Percentiles rank a stretch among this genome's conserved stretches.
These are phyloP conservation scores for Globisporangium radiosum DNA, from an alignment of 352 stramenopile species.

Conservation along the genomic window DNA sequence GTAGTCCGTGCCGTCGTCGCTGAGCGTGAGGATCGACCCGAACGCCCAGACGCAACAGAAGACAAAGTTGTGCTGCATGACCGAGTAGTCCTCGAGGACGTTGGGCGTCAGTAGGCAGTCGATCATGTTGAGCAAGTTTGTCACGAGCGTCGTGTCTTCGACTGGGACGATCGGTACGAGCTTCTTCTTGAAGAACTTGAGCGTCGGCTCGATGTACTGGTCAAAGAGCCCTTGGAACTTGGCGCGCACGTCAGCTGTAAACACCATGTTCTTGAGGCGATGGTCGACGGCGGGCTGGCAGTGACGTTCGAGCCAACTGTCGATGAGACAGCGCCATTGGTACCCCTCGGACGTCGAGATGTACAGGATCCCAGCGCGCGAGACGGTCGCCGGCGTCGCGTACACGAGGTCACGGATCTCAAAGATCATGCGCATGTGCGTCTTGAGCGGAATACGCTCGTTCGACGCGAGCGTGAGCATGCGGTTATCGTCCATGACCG, in stretches of 20 bases:
- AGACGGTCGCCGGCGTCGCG: slow-evolving; percentile 93
- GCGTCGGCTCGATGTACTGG: slow-evolving; percentile 89
- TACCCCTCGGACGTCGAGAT: slow-evolving; percentile 94
- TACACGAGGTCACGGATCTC: slow-evolving; percentile 95
- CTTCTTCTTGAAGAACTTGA: slow-evolving; percentile 93
- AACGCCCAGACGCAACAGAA: slow-evolving; percentile 96
- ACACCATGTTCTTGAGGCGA: slow-evolving; percentile 68
- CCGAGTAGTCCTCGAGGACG: slow-evolving; percentile 63
- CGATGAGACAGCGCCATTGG: slow-evolving; percentile 93
- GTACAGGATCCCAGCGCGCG: slow-evolving; percentile 93
- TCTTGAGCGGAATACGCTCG: slow-evolving; percentile 94
- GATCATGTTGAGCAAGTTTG: slow-evolving; percentile 93
- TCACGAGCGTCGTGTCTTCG: slow-evolving; percentile 92
- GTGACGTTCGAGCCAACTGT: slow-evolving; percentile 87
- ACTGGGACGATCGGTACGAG: slow-evolving; percentile 88
- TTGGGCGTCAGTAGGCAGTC: slow-evolving; percentile 84
- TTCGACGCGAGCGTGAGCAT: slow-evolving; percentile 96
- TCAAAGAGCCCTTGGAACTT: slow-evolving; percentile 89
- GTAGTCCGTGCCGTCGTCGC: slow-evolving; percentile 94
- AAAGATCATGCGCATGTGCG: slow-evolving; percentile 97
- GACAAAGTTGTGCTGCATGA: slow-evolving; percentile 92
- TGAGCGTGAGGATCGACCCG: slow-evolving; percentile 88
- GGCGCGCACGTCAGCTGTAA: slow-evolving; percentile 59
- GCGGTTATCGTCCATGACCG: slow-evolving; percentile 96
- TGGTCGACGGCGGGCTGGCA: slow-evolving; percentile 56